phyloP scores from a whole-genome alignment of 805 yeast species.

The Zygoascus flipseniorum region DNA sequence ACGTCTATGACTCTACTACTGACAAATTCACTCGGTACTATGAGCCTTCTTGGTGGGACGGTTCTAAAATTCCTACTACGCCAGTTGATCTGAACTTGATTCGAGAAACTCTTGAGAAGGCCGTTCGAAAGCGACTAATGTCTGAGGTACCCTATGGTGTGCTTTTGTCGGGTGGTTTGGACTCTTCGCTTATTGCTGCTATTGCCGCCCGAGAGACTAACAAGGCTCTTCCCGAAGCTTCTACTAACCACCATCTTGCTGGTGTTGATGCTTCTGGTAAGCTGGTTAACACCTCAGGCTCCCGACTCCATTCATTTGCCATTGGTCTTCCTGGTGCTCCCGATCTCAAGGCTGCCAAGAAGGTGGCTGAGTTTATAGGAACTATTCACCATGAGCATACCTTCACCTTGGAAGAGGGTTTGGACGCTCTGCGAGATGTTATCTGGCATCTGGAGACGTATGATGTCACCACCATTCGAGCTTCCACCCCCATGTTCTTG shows the following conservation, averaged over 20 bases:
- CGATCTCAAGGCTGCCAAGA: slow-evolving; percentile 90
- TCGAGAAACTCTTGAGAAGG: slow-evolving; percentile 78
- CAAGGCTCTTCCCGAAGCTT: slow-evolving; percentile 62
- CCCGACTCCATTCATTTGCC: slow-evolving; percentile 90
- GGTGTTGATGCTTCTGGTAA: slow-evolving; percentile 90
- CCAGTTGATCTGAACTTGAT: slow-evolving; percentile 65
- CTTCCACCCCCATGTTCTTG: slow-evolving; percentile 98
- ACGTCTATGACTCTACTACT: slow-evolving; percentile 85
- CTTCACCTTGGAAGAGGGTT: slow-evolving; percentile 92
- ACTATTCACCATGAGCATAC: slow-evolving; percentile 97
- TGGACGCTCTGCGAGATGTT: slow-evolving; percentile 91
- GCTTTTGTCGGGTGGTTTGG: slow-evolving; percentile 92
- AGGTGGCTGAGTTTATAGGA: slow-evolving; percentile 93
- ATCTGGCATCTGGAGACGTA: slow-evolving; percentile 94
- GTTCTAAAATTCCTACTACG: slow-evolving; percentile 57
- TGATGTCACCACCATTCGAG: slow-evolving; percentile 98
- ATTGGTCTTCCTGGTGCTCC: slow-evolving; percentile 97
- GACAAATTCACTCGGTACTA: slow-evolving; percentile 82
- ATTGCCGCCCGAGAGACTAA: slow-evolving; percentile 95
- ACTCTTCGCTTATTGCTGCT: slow-evolving; percentile 91
- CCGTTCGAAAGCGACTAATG: slow-evolving; percentile 98
- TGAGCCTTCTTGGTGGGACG: slow-evolving; percentile 95
- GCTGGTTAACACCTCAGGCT: slow-evolving; percentile 50
- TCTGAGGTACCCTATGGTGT: slow-evolving; percentile 99
- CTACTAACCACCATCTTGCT: slow-evolving; percentile 58